phyloP scores from a whole-genome alignment of 768 basidiomycete genomes.

The Rhodotorula graminis region DNA sequence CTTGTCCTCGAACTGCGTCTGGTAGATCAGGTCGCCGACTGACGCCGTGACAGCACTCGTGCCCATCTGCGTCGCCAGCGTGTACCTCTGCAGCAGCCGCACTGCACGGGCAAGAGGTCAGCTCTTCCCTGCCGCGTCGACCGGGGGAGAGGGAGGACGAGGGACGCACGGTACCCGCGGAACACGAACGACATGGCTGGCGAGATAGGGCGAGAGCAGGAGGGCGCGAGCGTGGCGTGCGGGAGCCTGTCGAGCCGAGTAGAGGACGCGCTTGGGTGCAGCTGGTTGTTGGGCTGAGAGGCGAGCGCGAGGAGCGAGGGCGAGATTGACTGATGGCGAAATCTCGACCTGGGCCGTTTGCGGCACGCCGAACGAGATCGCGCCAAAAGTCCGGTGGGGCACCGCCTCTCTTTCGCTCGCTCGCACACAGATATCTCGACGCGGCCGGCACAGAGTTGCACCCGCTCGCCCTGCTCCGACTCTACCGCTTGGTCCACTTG shows the following conservation, averaged over 20 bases:
- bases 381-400: too few species aligned
- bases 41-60: slow-evolving; percentile 22
- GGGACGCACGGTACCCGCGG: slow-evolving; percentile 18
- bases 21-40: slow-evolving; percentile 23
- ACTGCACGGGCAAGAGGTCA: slow-evolving; percentile 4
- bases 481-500: slow-evolving; percentile 9
- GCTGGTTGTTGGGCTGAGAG: not conserved
- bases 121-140: not conserved
- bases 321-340: not conserved
- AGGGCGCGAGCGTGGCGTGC: not conserved
- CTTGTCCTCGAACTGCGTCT: slow-evolving; percentile 19
- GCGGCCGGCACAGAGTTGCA: too few species aligned
- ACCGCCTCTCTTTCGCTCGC: too few species aligned
- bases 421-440: too few species aligned
- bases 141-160: too few species aligned
- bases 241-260: slow-evolving; percentile 2
- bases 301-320: not conserved
- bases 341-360: too few species aligned
- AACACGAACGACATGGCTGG: slow-evolving; percentile 24
- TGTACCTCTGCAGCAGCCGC: slow-evolving; percentile 22
- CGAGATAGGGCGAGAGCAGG: not conserved
- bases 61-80: slow-evolving; percentile 41
- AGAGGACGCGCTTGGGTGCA: too few species aligned
- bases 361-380: too few species aligned
- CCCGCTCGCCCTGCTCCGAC: too few species aligned